A percentile compares a stretch with the other conserved stretches of the same genome.
These are phyloP conservation scores for Flagelloscypha sp. DNA, from an alignment of 768 basidiomycete species.

Conservation along the genomic window DNA sequence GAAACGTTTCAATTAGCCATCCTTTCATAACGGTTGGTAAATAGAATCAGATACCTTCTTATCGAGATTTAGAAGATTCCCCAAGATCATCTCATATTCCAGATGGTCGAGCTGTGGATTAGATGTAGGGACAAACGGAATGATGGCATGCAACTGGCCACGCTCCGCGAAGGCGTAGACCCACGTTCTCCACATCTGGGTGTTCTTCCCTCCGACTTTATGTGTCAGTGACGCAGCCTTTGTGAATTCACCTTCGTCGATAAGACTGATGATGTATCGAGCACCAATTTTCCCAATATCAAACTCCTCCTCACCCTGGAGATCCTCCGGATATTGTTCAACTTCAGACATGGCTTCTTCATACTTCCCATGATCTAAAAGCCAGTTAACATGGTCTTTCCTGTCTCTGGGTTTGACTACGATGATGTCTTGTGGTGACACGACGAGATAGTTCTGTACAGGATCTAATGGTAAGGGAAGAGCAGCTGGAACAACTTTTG, in stretches of 20 bases:
- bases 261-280: slow-evolving; percentile 80
- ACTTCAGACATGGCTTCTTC: slow-evolving; percentile 84
- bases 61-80: slow-evolving; percentile 75
- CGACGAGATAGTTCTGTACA: slow-evolving; percentile 72
- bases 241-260: slow-evolving; percentile 69
- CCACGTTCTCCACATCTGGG: slow-evolving; percentile 91
- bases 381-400: slow-evolving; percentile 86
- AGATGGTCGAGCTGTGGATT: slow-evolving; percentile 72
- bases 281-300: slow-evolving; percentile 69
- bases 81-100: slow-evolving; percentile 94
- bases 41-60: slow-evolving; percentile 39
- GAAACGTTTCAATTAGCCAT: neutral
- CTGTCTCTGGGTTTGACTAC: slow-evolving; percentile 82
- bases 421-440: slow-evolving; percentile 82
- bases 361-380: slow-evolving; percentile 77
- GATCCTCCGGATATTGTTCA: slow-evolving; percentile 29
- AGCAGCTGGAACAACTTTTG: no score
- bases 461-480: no score
- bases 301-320: slow-evolving; percentile 28
- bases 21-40: neutral
- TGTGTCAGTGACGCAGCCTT: slow-evolving; percentile 80
- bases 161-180: slow-evolving; percentile 85
- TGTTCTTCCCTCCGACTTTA: slow-evolving; percentile 75
- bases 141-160: slow-evolving; percentile 76
- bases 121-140: slow-evolving; percentile 82